Base-by-base conservation (phyloP, 495 filamentous ascomycete genomes). In the Echria macrotheca region DNA sequence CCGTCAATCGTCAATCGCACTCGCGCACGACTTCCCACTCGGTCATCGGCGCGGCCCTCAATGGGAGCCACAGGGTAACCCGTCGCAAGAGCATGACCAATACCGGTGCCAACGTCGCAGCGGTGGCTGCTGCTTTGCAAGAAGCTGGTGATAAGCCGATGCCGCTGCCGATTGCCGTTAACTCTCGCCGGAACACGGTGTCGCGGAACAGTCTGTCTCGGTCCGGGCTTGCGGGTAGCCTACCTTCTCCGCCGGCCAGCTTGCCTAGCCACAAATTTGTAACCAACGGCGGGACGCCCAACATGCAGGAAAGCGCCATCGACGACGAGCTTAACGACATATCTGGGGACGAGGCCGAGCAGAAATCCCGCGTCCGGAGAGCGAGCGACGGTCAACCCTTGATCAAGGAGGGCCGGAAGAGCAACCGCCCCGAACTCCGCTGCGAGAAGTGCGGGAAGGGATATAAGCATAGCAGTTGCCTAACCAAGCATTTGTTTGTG, bases 391-490 rank as follows among this genome's bases (percentile, higher is more conserved):
- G 87, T 53, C 83, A 87, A 55, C 81, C 83, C 52, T 72, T 89
- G 56, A 75, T 74, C 57, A 93, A 89, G 70, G 87, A 89, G 54
- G 81, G 80, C 58, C 89, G 84, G 66, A 85, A 82, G 67, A 73
- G 73, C 66, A 85, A 74, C 63, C 78, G 82, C 58, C 80, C 82
- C 57, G 91, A 96, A 65, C 78, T 98, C 62, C 86, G 87, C 70
- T 98, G 93, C 74, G 91, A 96, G 63, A 93, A 87, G 70, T 98
- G 93, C 77, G 93, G 93, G 69, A 98, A 98, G 79, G 90, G 88
- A 73, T 98, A 98, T 83, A 98, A 98, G 84, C 93, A 98, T 81
- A 91, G 91, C 83, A 97, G 94, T 78, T 98, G 93, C 84, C 83
- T 98, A 76, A 93, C 88, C 68, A 98, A 98, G 82, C 93, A 98